Conservation (phyloP, 441 rosid species). For the Lepidium campestre region DNA sequence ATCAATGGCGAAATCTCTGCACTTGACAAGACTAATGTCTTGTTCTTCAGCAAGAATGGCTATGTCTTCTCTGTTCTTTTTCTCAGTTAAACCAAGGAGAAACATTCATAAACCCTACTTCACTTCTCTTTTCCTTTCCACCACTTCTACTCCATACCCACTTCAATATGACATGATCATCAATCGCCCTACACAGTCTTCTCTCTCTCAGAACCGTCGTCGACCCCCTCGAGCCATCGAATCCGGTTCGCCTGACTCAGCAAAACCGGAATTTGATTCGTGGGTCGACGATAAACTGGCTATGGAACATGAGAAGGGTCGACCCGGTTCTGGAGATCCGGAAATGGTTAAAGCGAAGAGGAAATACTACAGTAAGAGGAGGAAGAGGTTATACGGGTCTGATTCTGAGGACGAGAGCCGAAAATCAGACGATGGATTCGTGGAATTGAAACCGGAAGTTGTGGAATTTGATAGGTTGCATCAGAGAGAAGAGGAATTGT, state of each 20-base stretch:
- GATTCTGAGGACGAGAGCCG: slow-evolving; percentile 76
- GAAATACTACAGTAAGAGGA: slow-evolving; percentile 78
- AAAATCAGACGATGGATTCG: slow-evolving; percentile 60
- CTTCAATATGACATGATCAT: slow-evolving; percentile 83
- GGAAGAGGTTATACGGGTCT: slow-evolving; percentile 79
- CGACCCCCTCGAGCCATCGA: slow-evolving; percentile 28
- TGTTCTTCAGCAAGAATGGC: slow-evolving; percentile 7
- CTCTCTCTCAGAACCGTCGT: slow-evolving; percentile 36
- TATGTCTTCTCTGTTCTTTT: not conserved
- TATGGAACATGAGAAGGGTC: slow-evolving; percentile 30
- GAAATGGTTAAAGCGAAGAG: slow-evolving; percentile 85
- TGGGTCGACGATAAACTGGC: slow-evolving; percentile 79
- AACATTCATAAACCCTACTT: slow-evolving; percentile 26
- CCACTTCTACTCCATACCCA: slow-evolving; percentile 66
- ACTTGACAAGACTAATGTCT: slow-evolving; percentile 11
- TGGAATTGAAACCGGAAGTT: slow-evolving; percentile 81
- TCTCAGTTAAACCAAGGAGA: slow-evolving; percentile 24
- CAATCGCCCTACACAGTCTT: slow-evolving; percentile 56
- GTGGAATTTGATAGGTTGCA: slow-evolving; percentile 74
- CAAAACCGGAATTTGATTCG: slow-evolving; percentile 44
- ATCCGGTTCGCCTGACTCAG: slow-evolving; percentile 22
- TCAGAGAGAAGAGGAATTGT: slow-evolving; percentile 87
- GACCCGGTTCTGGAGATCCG: slow-evolving; percentile 24
- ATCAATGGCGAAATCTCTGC: slow-evolving; percentile 28
- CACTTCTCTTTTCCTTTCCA: slow-evolving; percentile 36